phyloP scores from a whole-genome alignment of 2,329 filamentous ascomycete species.

The Raffaelea arxii region DNA sequence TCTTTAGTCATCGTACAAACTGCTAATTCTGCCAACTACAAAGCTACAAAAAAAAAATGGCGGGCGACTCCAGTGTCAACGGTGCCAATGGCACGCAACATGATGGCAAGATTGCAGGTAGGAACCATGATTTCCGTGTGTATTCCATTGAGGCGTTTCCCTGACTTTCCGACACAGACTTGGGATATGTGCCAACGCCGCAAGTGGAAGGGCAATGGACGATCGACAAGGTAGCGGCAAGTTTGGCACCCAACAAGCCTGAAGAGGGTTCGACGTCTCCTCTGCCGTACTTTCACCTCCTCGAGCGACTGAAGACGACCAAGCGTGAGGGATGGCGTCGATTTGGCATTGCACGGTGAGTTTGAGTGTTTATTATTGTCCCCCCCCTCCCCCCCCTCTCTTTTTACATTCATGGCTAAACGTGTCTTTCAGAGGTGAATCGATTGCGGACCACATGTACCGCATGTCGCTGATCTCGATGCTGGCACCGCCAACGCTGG shows the following conservation, averaged over 20 bases:
- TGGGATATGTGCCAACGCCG: conserved; percentile 24
- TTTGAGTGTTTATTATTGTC: not conserved
- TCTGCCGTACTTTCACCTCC: conserved; percentile 85
- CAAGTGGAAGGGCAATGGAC: conserved; percentile 40
- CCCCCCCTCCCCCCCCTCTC: not conserved
- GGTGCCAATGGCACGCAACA: conserved; percentile 3
- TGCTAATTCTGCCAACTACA: no score
- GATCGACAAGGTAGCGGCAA: conserved; percentile 53
- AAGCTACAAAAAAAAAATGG: no score
- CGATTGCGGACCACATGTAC: conserved; percentile 98
- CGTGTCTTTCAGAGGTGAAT: conserved; percentile 54
- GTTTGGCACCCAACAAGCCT: conserved; percentile 50
- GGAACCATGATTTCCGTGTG: no score
- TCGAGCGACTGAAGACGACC: conserved; percentile 90
- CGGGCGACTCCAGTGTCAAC: no score
- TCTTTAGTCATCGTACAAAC: no score
- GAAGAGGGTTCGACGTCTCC: conserved; percentile 58
- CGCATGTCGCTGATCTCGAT: conserved; percentile 96
- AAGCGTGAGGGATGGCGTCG: conserved; percentile 94
- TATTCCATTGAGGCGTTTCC: no score
- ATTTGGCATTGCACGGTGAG: conserved; percentile 60
- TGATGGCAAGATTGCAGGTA: not conserved
- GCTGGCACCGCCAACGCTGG: conserved; percentile 70
- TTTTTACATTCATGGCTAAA: not conserved
- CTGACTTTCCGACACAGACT: conserved; percentile 16